These are phyloP conservation scores for Acacia confusa DNA, from an alignment of 306 rosid species.

Conservation along the genomic window DNA sequence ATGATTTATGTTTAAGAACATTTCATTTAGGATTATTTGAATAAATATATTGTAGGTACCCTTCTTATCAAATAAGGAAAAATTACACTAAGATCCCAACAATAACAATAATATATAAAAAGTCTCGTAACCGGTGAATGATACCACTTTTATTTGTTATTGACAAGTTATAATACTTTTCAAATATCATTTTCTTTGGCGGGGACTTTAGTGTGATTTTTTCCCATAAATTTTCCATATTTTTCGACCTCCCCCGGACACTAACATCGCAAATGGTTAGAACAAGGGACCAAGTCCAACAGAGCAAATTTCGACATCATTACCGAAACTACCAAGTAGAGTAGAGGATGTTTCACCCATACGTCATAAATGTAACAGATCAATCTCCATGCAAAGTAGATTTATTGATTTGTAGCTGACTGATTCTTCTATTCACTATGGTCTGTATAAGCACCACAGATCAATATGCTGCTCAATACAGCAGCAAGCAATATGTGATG, in stretches of 20 bases:
- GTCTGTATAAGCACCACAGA: not conserved
- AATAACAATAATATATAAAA: too few species aligned
- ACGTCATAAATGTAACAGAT: not conserved
- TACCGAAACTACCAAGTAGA: conserved; percentile 7
- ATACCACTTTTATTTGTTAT: too few species aligned
- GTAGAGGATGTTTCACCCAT: not conserved
- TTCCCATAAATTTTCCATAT: too few species aligned
- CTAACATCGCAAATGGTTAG: not conserved
- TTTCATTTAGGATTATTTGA: too few species aligned
- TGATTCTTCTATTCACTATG: conserved; percentile 1
- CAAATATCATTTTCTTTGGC: too few species aligned
- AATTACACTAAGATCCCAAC: too few species aligned
- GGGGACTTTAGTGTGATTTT: too few species aligned
- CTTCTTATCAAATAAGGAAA: too few species aligned
- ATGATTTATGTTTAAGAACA: too few species aligned
- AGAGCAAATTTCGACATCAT: not conserved
- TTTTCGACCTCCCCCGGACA: not conserved
- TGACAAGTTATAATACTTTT: too few species aligned
- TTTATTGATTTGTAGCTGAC: not conserved
- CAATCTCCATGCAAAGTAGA: not conserved
- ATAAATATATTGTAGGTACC: too few species aligned
- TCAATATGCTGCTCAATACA: not conserved
- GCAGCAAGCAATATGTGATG: conserved; percentile 5
- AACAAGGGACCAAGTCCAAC: not conserved
- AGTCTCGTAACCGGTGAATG: too few species aligned